Base-by-base conservation (phyloP, 257 asterid genomes). In the Ligustrum vulgare region DNA sequence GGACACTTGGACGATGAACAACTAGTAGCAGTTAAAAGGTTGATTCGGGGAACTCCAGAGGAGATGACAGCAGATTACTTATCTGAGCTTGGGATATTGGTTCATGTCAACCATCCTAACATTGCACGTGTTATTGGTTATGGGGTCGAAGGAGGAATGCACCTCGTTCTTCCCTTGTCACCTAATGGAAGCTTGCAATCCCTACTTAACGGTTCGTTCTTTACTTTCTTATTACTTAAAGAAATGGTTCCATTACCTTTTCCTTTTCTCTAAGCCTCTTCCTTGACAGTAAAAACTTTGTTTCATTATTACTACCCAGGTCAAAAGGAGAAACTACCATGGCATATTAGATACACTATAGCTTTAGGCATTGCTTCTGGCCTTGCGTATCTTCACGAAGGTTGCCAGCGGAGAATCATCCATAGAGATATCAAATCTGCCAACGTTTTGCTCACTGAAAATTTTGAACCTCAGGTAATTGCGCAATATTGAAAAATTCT, bases 141-240 rank as follows among this genome's bases (percentile, higher is more conserved):
- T 73, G 97, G 99, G 23, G 97, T 95, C 23, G 98, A 95, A 83
- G 98, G 96, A 56, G 99, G 99, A 67, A 91, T 95, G 98, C 98
- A 93, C 81, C 96, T 95, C 75, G 94, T 95, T 79, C 97, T 95
- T 76, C 99, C 99, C 75, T 84, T 95, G 69, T 95, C 99, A 54
- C 90, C 93, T 65, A 91, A 95, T 77, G 99, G 99, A 58, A 90
- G 99, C 85, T 83, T 95, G 86, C 89, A 91, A 8, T 86, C 93
- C 80, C 58, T 90, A 65, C 93, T 95, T 3, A 88, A 80, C 58
- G 92, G 98, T 95, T 72, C 15, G 62, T 81, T 62, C 41, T 11
- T 36, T 23, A 8, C 71, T 66, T 43, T 67, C 60, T 80, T 80
- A 32, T 80, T 80, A 32, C 31, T 79, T 41, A 10, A 23, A 62